Conservation (phyloP, 2,329 filamentous ascomycete species). For the Ilyonectria sp. region DNA sequence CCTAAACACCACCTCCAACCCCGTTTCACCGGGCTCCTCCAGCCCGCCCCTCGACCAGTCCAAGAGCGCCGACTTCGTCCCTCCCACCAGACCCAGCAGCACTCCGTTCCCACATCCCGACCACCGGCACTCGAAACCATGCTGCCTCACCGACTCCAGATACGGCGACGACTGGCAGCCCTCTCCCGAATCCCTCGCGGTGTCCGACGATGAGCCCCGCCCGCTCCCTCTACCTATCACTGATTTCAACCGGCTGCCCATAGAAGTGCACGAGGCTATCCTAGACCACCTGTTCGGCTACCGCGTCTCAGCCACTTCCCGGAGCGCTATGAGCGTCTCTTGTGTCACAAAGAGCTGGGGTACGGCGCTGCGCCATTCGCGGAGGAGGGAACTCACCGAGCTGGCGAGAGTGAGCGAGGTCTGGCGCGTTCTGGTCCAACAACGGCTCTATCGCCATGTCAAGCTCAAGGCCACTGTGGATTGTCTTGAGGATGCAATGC, state of each 20-base stretch:
- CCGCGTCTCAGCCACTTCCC: conserved; percentile 72
- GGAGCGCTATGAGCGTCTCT: conserved; percentile 68
- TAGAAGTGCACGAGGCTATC: conserved; percentile 81
- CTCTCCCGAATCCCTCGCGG: conserved; percentile 33
- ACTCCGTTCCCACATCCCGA: conserved; percentile 73
- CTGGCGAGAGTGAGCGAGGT: conserved; percentile 73
- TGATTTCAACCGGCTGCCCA: conserved; percentile 70
- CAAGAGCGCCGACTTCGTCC: conserved; percentile 57
- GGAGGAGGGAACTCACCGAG: conserved; percentile 77
- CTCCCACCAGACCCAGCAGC: conserved; percentile 67
- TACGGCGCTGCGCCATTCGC: conserved; percentile 76
- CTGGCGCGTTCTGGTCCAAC: conserved; percentile 80
- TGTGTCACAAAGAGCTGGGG: conserved; percentile 73
- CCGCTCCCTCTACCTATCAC: conserved; percentile 41
- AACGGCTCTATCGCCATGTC: conserved; percentile 81
- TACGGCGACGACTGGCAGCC: conserved; percentile 40
- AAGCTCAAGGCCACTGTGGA: conserved; percentile 80
- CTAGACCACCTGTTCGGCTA: conserved; percentile 81
- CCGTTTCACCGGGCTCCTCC: conserved; percentile 68
- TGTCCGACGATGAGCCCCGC: conserved; percentile 36
- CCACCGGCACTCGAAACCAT: conserved; percentile 55
- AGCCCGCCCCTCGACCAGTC: conserved; percentile 66
- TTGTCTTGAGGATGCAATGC: conserved; percentile 71
- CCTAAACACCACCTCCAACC: conserved; percentile 64
- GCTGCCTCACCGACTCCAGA: conserved; percentile 45